Percentiles rank a stretch among this genome's conserved stretches.
Evolutionary conservation across 345 rosid species (phyloP).

Genomic region (Cardiospermum halicacabum): DNA sequence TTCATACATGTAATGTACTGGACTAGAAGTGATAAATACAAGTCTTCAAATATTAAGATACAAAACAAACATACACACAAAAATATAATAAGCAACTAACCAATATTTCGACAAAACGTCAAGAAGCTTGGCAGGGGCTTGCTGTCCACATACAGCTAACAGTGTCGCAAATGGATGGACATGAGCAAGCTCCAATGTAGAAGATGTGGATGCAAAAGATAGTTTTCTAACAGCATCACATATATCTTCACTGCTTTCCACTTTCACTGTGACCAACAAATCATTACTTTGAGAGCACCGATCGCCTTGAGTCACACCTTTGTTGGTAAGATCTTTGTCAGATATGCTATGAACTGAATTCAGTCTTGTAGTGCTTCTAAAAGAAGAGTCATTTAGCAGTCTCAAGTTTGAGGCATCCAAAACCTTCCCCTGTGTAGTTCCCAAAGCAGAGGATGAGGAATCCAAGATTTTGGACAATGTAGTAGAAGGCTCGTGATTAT

Average conservation of each 20-base stretch:
- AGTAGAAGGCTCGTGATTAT: slow-evolving; percentile 54
- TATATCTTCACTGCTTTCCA: slow-evolving; percentile 34
- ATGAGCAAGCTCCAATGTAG: slow-evolving; percentile 33
- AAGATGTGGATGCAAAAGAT: slow-evolving; percentile 55
- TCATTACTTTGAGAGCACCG: slow-evolving; percentile 16
- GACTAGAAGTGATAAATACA: not conserved
- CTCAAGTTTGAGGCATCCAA: slow-evolving; percentile 23
- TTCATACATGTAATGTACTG: not conserved
- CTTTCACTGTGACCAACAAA: slow-evolving; percentile 6
- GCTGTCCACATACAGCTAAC: slow-evolving; percentile 62
- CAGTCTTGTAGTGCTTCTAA: slow-evolving; percentile 17
- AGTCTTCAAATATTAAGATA: not conserved
- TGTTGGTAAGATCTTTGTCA: slow-evolving; percentile 16
- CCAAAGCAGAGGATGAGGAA: slow-evolving; percentile 35
- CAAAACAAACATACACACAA: slow-evolving; percentile 1
- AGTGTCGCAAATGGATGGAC: slow-evolving; percentile 57
- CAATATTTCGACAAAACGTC: slow-evolving; percentile 77
- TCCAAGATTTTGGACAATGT: slow-evolving; percentile 78
- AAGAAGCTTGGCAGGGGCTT: slow-evolving; percentile 48
- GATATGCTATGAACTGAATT: slow-evolving; percentile 37
- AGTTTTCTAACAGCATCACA: slow-evolving; percentile 58
- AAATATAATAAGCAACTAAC: slow-evolving; percentile 32
- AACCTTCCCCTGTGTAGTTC: slow-evolving; percentile 25
- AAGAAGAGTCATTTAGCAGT: slow-evolving; percentile 44
- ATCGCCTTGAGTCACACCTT: slow-evolving; percentile 25